These are phyloP conservation scores for Simmondsia chinensis DNA, from an alignment of 148 eudicot species.

Conservation along the genomic window DNA sequence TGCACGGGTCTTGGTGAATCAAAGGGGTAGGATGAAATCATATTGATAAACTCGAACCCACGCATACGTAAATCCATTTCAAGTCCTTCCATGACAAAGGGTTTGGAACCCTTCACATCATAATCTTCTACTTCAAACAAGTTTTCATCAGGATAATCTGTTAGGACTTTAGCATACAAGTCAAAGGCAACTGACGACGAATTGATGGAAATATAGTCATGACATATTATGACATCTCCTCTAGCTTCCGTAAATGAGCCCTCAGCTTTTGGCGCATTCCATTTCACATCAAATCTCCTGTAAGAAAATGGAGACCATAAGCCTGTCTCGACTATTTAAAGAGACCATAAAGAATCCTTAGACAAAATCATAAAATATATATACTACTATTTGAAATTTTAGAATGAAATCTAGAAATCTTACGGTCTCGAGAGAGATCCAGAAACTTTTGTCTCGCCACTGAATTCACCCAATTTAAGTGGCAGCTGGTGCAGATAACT, in stretches of 20 bases:
- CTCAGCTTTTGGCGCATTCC: constrained; percentile 98
- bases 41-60: constrained; percentile 81
- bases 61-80: constrained; percentile 95
- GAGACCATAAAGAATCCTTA: constrained; percentile 1
- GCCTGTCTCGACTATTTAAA: background rate
- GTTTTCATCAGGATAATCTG: constrained; percentile 51
- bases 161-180: constrained; percentile 55
- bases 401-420: constrained; percentile 12
- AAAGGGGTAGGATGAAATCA: constrained; percentile 71
- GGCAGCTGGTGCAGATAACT: constrained; percentile 62
- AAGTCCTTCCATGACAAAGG: constrained; percentile 72
- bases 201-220: constrained; percentile 64
- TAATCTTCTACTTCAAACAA: constrained; percentile 33
- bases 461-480: constrained; percentile 68
- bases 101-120: constrained; percentile 30
- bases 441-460: constrained; percentile 94
- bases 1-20: constrained; percentile 86
- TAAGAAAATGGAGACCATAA: constrained; percentile 5
- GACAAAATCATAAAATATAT: background rate
- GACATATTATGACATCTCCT: constrained; percentile 92
- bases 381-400: constrained; percentile 1
- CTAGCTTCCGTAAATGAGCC: constrained; percentile 95
- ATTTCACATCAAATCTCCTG: constrained; percentile 97
- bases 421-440: constrained; percentile 93
- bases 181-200: constrained; percentile 95